Evolutionary conservation across 306 rosid genomes (phyloP), one percentile per base, ranked within the genome.

Genomic region (Purshia tridentata): DNA sequence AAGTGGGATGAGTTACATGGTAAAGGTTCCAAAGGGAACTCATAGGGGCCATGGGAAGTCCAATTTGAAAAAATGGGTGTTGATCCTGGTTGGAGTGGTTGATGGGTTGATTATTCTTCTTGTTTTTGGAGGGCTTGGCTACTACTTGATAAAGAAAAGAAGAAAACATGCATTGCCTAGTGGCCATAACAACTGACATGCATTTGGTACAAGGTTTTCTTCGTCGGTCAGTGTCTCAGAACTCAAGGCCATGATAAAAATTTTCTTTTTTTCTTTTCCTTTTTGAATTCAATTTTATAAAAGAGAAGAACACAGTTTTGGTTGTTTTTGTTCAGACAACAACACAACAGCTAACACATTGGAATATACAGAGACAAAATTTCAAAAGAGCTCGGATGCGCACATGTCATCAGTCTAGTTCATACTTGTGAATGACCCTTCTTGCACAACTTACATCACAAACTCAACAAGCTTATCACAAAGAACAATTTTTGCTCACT

Each of bases 21-120:
- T 94, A 13, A 94, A 94, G 85, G 93, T 88, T 76, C 87, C 83
- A 49, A 84, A 81, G 82, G 96, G 95, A 56, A 77, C 41, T 67
- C 73, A 20, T 44, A 72, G 64, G 76, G 75, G 65, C 51, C 84
- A 76, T 68, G 86, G 79, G 44, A 72, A 56, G 54, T 77, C 89
- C 39, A 66, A 63, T 56, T 49, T 91, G 73, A 94, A 89, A 45
- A 94, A 72, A 74, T 94, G 99, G 99, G 82, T 90, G 2, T 72
- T 94, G 60, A 35, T 87, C 39, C 48, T 82, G 78, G 92, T 88
- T 6, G 96, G 96, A 48, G 88, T 89, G 53, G 82, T 81, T 83
- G 99, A 94, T 81, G 96, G 91, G 22, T 63, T 91, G 69, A 86
- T 94, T 13, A 72, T 91, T 89, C 55, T 94, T 6, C 74, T 76